Base-by-base conservation (phyloP, 768 basidiomycete genomes). In the Sporobolomyces pararoseus region DNA sequence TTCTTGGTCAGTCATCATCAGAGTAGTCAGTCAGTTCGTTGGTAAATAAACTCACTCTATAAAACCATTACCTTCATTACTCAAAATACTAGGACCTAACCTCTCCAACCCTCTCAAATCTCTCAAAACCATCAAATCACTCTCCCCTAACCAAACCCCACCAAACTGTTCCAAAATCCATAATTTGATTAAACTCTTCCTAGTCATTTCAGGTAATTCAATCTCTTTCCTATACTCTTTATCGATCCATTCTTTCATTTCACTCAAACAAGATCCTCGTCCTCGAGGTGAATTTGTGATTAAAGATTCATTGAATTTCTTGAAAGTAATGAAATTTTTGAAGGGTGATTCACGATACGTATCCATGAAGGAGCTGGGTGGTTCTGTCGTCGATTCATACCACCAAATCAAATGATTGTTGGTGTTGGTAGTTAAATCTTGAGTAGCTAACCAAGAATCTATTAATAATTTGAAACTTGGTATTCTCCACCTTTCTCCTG, bases 391-490 rank as follows among this genome's bases (percentile, higher is more conserved):
- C 16, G n/a, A n/a, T 47, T 63, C 49, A 32, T 53, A 68, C 67
- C 67, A 68, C 50, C 50, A 63, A 47, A 63, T 49, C 17, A 42
- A 17, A 17, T 17, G 39, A 17, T 42, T 42, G 5, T 63, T 60
- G 4, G 34, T 31, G 29, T 54, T 61, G 25, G 51, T 52, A 27
- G 21, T 42, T 2, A 27, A 46, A n/a, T 37, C n/a, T 54, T 68
- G 67, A 3, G 60, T 68, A 21, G 67, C 67, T 32, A 68, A 61
- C 50, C 50, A 68, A 3, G 67, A 42, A 35, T 63, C 60, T 12
- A 44, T 68, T 21, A 39, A 23, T 60, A 68, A 31, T 0, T 23
- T 25, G 34, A 50, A 47, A 19, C 27, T 23, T 2, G 64, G 35
- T 4, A n/a, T 51, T 16, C 35, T 29, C 54, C 54, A 50, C 3